Conservation (phyloP, 2,329 filamentous ascomycete genomes). For the Claviceps sp. region DNA sequence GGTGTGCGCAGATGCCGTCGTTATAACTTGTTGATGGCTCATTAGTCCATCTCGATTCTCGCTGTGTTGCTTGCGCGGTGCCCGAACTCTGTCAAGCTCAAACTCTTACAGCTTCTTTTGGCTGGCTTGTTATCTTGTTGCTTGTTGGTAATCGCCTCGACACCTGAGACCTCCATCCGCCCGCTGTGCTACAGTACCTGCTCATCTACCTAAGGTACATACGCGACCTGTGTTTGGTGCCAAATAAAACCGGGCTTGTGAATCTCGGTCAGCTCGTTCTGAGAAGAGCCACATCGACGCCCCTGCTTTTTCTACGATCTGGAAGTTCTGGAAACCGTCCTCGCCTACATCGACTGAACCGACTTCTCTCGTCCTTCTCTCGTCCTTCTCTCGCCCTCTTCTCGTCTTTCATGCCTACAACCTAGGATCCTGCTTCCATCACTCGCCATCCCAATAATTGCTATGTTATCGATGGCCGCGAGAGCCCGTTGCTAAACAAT, state of each 20-base stretch:
- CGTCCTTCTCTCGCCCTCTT: neutral
- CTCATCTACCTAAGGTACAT: neutral
- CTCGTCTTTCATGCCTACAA: conserved; percentile 10
- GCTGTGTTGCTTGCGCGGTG: neutral
- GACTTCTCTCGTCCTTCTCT: neutral
- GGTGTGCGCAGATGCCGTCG: neutral
- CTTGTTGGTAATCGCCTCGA: no score
- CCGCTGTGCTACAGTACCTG: neutral
- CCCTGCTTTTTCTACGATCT: conserved; percentile 5
- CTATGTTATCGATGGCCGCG: conserved; percentile 9
- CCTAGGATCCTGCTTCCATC: conserved; percentile 2
- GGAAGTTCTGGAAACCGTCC: neutral
- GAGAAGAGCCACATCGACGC: neutral
- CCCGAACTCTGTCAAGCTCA: no score
- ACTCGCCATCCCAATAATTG: conserved; percentile 14
- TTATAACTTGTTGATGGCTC: neutral
- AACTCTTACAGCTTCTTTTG: no score
- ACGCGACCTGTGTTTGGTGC: neutral
- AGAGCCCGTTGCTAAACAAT: conserved; percentile 32
- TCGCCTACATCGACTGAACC: conserved; percentile 1
- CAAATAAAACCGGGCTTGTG: no score
- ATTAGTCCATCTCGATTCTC: neutral
- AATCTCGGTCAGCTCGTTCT: neutral
- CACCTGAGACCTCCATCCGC: neutral
- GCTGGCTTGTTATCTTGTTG: no score